phyloP scores from a whole-genome alignment of 345 rosid genomes.

The Noccaea bulbosa region DNA sequence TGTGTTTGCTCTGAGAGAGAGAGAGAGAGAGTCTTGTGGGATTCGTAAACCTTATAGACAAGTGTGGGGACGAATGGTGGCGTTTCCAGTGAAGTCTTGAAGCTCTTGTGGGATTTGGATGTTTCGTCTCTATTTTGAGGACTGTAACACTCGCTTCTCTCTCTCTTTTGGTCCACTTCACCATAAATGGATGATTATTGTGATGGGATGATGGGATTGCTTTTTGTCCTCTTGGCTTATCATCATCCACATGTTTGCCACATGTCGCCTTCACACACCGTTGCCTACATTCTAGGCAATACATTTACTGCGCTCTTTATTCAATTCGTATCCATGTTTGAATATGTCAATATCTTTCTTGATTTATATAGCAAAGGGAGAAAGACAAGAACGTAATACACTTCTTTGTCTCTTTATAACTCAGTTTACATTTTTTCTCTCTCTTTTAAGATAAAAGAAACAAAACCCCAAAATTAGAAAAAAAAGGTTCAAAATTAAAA shows the following conservation, averaged over 20 bases:
- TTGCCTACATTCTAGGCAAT: conserved; percentile 46
- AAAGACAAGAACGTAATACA: conserved; percentile 43
- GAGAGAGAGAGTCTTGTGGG: conserved; percentile 20
- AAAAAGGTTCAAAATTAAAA: conserved; percentile 39
- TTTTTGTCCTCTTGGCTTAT: conserved; percentile 40
- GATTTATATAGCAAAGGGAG: not conserved
- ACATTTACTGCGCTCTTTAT: conserved; percentile 8
- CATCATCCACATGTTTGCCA: conserved; percentile 44
- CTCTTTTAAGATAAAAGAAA: conserved; percentile 27
- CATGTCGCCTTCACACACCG: conserved; percentile 31
- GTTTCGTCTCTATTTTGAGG: conserved; percentile 31
- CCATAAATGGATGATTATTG: conserved; percentile 39
- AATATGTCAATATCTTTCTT: conserved; percentile 37
- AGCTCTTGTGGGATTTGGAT: conserved; percentile 38
- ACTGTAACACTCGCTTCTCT: conserved; percentile 34
- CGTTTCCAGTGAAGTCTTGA: conserved; percentile 44
- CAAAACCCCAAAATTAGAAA: conserved; percentile 42
- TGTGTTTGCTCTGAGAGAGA: conserved; percentile 21
- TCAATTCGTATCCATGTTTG: conserved; percentile 25
- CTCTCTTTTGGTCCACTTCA: conserved; percentile 48
- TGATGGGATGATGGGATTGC: conserved; percentile 36
- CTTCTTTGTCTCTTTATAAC: conserved; percentile 42
- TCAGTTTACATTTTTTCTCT: conserved; percentile 31
- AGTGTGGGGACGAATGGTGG: conserved; percentile 33
- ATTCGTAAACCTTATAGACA: conserved; percentile 27